Conservation (phyloP, 2,329 filamentous ascomycete genomes). For the Colletotrichum spinosum region DNA sequence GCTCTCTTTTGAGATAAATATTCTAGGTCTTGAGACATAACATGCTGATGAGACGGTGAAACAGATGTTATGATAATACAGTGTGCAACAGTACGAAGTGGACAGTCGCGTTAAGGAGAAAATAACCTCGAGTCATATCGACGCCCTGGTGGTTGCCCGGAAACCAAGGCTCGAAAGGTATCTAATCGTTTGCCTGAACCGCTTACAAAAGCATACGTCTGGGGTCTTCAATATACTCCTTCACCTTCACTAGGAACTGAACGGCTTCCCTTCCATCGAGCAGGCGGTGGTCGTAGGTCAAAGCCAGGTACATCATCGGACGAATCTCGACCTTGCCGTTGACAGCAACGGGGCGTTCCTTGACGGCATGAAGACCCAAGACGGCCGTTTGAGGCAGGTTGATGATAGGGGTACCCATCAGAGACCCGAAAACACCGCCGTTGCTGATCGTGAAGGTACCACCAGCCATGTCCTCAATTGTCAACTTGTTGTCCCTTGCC, state of each 20-base stretch:
- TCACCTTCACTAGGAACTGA: slow-evolving; percentile 95
- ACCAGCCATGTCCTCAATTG: slow-evolving; percentile 98
- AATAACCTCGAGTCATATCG: no score
- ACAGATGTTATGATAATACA: no score
- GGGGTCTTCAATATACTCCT: slow-evolving; percentile 97
- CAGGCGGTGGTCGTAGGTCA: slow-evolving; percentile 97
- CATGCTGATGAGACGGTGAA: no score
- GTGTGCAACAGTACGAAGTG: no score
- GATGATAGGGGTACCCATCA: slow-evolving; percentile 99
- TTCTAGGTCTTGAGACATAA: no score
- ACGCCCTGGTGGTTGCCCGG: no score
- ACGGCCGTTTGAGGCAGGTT: slow-evolving; percentile 95
- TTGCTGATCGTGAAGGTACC: slow-evolving; percentile 99
- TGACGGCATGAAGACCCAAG: slow-evolving; percentile 94
- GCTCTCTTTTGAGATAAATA: no score
- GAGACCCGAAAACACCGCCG: slow-evolving; percentile 94
- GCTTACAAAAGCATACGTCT: slow-evolving; percentile 83
- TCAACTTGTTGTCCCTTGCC: slow-evolving; percentile 96
- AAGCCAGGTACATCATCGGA: slow-evolving; percentile 99
- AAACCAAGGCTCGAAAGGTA: no score
- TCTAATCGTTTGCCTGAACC: no score
- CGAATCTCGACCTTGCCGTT: slow-evolving; percentile 96
- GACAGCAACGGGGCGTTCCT: slow-evolving; percentile 89
- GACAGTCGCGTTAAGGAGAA: no score
- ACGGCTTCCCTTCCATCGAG: slow-evolving; percentile 95